Percentiles rank a stretch among this genome's conserved stretches.
phyloP scores from a whole-genome alignment of 768 basidiomycete species.

The Mycena vulgaris region DNA sequence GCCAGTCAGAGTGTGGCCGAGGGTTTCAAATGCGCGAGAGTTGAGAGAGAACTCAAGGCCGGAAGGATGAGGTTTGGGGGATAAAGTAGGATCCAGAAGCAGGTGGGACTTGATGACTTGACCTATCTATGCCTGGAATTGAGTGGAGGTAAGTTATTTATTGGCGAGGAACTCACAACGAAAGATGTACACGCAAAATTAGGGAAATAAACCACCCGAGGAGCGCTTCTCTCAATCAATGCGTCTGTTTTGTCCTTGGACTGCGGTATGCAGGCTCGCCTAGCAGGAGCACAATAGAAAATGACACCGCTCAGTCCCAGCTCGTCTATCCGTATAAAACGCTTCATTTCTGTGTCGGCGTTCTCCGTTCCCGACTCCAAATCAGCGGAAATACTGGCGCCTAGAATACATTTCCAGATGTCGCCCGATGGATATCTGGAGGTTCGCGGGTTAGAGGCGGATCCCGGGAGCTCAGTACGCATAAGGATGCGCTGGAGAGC shows the following conservation, averaged over 20 bases:
- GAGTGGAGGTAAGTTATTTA: background rate
- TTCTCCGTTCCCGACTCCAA: slow-evolving; percentile 3
- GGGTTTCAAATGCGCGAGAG: slow-evolving; percentile 18
- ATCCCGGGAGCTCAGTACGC: background rate
- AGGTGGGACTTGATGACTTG: slow-evolving; percentile 30
- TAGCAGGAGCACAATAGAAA: slow-evolving; percentile 13
- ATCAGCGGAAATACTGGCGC: slow-evolving; percentile 11
- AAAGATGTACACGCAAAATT: slow-evolving; percentile 21
- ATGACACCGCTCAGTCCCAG: slow-evolving; percentile 16
- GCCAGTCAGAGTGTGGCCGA: background rate
- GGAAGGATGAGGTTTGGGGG: slow-evolving; percentile 14
- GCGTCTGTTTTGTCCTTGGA: background rate
- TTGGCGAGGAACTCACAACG: slow-evolving; percentile 1
- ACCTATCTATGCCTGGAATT: slow-evolving; percentile 5
- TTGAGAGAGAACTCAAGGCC: slow-evolving; percentile 24
- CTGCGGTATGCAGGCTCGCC: background rate
- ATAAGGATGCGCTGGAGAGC: slow-evolving; percentile 20
- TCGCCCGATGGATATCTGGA: slow-evolving; percentile 14
- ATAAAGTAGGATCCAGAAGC: slow-evolving; percentile 6
- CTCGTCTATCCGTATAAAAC: slow-evolving; percentile 11
- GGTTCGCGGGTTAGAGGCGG: background rate
- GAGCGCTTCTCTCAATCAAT: slow-evolving; percentile 9
- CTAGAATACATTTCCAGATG: slow-evolving; percentile 17
- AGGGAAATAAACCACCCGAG: slow-evolving; percentile 13
- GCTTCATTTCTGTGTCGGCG: slow-evolving; percentile 6